Evolutionary conservation across 306 rosid species (phyloP), one percentile per base, ranked within the genome.

Genomic region (Pyrus betulifolia): DNA sequence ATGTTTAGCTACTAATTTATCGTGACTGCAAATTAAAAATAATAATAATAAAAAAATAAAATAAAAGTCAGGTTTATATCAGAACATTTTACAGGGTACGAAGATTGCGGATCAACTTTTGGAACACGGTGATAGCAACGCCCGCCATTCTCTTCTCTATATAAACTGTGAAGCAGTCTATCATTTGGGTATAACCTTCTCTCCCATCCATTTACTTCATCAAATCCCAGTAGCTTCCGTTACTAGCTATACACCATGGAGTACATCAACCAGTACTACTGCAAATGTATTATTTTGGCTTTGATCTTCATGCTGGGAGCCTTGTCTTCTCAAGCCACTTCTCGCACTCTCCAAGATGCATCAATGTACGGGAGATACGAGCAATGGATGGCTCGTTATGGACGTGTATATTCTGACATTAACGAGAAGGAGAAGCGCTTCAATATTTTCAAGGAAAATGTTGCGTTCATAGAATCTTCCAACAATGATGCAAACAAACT

Each of bases 361-460:
- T n/a, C 63, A 22, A 58, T 58, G 63, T 22, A 58, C 8, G 40
- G 40, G 40, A 6, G 9, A 7, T 35, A 35, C 40, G 40, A 7
- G 40, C 40, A 35, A 35, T 35, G 40, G 40, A 35, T 35, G 40
- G 40, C 40, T 35, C 40, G 40, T 35, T 35, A 35, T 7, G 40
- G 76, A 4, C 84, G 76, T 8, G 13, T 27, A 11, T 87, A 66
- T 35, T 21, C 76, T 7, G 70, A 78, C 74, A 52, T 13, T 61
- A 71, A 25, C 1, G 86, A 81, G 69, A 79, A 85, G 35, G 80
- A 58, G 35, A 77, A 28, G 30, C 76, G 83, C 19, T 79, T 68
- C 61, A 3, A 60, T 19, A 77, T 83, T 25, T 86, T 88, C 45
- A 72, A 68, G 55, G 61, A 75, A 58, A 86, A 82, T 23, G 58